Base-by-base conservation (phyloP, 495 filamentous ascomycete genomes). In the Penicillium odoratum region DNA sequence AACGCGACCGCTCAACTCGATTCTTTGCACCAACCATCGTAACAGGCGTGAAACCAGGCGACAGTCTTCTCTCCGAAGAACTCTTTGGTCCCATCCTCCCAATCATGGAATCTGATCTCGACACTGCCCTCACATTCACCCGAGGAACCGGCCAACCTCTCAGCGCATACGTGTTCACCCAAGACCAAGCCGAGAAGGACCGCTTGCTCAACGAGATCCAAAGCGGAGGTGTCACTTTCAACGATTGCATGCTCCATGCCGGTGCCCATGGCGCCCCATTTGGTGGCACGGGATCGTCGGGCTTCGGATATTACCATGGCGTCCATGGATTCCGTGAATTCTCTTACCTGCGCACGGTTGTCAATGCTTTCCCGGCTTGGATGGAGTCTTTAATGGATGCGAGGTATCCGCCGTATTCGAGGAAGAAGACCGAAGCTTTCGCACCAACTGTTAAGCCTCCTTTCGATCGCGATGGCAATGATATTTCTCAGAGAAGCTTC, bases 51-150 rank as follows among this genome's bases (percentile, higher is more conserved):
- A 82, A 82, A 57, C 55, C 75, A 7, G 73, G 84, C 21, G 91
- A 95, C 67, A 74, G 85, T n/a, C 79, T 93, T 62, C 76, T 95
- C 57, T 66, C 72, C 55, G 84, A 92, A 42, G 93, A 97, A 74
- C 82, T 86, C 34, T 97, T 97, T 67, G 93, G 92, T 3, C 91
- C 93, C 1, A 81, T 96, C 48, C 87, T 93, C 42, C 84, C 89
- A 48, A 80, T 95, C 50, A 69, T 90, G 13, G 80, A 86, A 5
- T 83, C 89, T 43, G 71, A 83, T 36, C 78, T 93, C 4, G 85
- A 93, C 59, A 80, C 89, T 38, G 91, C 90, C 29, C 85, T 94
- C 64, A 74, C 73, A 42, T 79, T 86, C 50, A 86, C 88, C 28
- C 85, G 88, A 53, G 62, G 69, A 44, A 82, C 92, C 8, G 82